Evolutionary conservation across 2,329 filamentous ascomycete species (phyloP).

Genomic region (Talaromyces piceae): DNA sequence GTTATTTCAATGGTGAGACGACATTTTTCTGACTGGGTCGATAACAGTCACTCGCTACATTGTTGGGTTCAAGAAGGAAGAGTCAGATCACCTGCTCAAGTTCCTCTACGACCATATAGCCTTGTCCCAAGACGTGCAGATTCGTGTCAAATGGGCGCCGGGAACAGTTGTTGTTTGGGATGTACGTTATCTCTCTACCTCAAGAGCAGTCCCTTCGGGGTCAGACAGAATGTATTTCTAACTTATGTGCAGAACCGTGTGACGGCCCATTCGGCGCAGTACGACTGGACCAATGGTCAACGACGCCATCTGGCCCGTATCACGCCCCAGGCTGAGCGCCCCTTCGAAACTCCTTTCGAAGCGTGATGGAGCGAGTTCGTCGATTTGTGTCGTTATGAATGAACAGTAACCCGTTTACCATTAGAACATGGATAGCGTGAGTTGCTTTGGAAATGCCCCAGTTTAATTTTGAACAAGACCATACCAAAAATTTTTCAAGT

Average conservation of each 20-base stretch:
- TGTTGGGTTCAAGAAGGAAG: conserved; percentile 77
- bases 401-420: neutral
- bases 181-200: conserved; percentile 21
- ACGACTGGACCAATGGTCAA: conserved; percentile 76
- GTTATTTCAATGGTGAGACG: neutral
- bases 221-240: conserved; percentile 9
- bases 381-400: neutral
- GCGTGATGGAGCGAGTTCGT: conserved; percentile 11
- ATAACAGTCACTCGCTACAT: conserved; percentile 66
- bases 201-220: neutral
- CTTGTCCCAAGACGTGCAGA: conserved; percentile 64
- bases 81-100: conserved; percentile 65
- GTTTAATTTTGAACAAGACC: no score
- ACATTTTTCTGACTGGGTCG: neutral
- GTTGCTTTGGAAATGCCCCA: neutral
- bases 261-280: conserved; percentile 67
- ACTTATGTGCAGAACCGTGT: conserved; percentile 55
- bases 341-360: conserved; percentile 61
- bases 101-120: conserved; percentile 72
- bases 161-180: conserved; percentile 85
- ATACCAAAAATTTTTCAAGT: no score
- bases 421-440: neutral
- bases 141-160: conserved; percentile 67
- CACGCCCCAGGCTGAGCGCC: conserved; percentile 72
- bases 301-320: conserved; percentile 73